Percentiles rank a stretch among this genome's conserved stretches.
Conservation (phyloP, 768 basidiomycete genomes). For the Hypsizygus marmoreus region DNA sequence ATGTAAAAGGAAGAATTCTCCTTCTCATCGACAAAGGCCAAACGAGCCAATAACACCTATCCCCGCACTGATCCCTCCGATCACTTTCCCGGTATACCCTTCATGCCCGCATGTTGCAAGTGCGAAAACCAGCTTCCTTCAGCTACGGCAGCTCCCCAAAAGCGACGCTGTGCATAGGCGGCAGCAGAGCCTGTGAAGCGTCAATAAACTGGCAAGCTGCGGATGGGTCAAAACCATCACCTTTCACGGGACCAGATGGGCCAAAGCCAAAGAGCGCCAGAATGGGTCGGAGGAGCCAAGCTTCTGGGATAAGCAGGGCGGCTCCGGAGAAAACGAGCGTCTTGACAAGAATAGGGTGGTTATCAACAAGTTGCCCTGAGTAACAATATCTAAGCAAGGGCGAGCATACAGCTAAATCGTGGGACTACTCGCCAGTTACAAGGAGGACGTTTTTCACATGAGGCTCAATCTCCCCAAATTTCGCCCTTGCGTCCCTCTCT, state of each 20-base stretch:
- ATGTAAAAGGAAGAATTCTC: too few species aligned
- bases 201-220: too few species aligned
- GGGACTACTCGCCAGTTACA: slow-evolving; percentile 21
- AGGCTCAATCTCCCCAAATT: slow-evolving; percentile 25
- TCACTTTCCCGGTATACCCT: too few species aligned
- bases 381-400: neutral
- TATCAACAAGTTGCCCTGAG: slow-evolving; percentile 36
- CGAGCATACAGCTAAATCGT: neutral
- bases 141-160: neutral
- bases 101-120: neutral
- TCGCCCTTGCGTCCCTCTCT: slow-evolving; percentile 21
- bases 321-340: slow-evolving; percentile 24
- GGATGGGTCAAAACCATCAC: too few species aligned
- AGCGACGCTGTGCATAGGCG: neutral
- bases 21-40: too few species aligned
- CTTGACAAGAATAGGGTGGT: slow-evolving; percentile 31
- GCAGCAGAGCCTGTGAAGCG: slow-evolving; percentile 1
- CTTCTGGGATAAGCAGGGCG: slow-evolving; percentile 30
- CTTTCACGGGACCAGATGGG: slow-evolving; percentile 32
- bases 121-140: neutral
- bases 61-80: too few species aligned
- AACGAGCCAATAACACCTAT: too few species aligned
- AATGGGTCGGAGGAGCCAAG: slow-evolving; percentile 29
- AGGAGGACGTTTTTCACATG: slow-evolving; percentile 23
- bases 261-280: slow-evolving; percentile 38